Evolutionary conservation across 352 stramenopile species (phyloP).

Genomic region (Phytophthora pini): DNA sequence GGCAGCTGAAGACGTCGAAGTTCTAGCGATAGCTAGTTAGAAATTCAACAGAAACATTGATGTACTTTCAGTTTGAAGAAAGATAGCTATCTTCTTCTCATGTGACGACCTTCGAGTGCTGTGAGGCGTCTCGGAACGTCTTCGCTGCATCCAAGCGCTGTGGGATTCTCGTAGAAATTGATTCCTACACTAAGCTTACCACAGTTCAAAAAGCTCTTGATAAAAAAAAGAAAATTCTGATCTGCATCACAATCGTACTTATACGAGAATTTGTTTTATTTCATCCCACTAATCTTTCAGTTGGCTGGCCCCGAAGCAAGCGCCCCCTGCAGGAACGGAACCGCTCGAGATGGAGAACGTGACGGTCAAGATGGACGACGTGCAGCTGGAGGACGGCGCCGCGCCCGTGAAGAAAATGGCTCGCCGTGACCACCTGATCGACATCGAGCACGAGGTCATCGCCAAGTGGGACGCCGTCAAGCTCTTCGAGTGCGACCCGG

Average conservation of each 20-base stretch:
- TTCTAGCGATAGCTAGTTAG: no score
- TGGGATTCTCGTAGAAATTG: no score
- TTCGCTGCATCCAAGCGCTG: no score
- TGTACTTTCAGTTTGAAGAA: no score
- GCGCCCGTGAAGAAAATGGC: slow-evolving; percentile 78
- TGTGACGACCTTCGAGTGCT: no score
- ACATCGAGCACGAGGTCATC: slow-evolving; percentile 93
- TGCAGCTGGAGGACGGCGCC: slow-evolving; percentile 69
- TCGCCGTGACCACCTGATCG: slow-evolving; percentile 90
- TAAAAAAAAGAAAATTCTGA: no score
- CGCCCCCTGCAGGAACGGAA: slow-evolving; percentile 8
- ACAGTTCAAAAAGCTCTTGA: no score
- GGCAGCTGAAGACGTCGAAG: no score
- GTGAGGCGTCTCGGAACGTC: no score
- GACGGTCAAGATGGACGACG: slow-evolving; percentile 81
- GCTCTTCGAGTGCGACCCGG: slow-evolving; percentile 91
- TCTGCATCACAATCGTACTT: slow-evolving; percentile 1
- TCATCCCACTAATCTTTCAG: slow-evolving; percentile 27
- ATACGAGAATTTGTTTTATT: neutral
- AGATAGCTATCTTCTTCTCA: no score
- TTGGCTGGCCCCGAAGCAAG: slow-evolving; percentile 11
- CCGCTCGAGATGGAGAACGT: slow-evolving; percentile 64
- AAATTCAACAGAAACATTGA: no score
- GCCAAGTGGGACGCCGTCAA: slow-evolving; percentile 89
- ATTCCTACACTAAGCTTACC: no score